Base-by-base conservation (phyloP, 257 asterid genomes). In the Fraxinus anomala region DNA sequence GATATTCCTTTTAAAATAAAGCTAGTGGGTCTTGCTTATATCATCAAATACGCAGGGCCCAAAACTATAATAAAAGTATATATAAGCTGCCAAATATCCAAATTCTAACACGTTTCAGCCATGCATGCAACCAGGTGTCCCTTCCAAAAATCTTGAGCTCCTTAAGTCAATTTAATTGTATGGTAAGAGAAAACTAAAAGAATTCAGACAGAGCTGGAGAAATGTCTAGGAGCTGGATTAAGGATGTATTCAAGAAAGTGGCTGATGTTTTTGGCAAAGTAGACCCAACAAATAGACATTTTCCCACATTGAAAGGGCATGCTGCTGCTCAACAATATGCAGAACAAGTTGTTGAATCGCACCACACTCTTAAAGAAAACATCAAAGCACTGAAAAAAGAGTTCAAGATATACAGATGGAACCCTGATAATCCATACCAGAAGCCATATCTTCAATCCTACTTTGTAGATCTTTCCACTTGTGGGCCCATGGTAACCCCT, bases 341-440 rank as follows among this genome's bases (percentile, higher is more conserved):
- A 0, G 75, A 83, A 44, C 79, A 87, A 84, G 88, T 72, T 1
- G 84, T 83, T 3, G 88, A 81, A 30, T 77, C 89, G 1, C 80
- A 85, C 5, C 68, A 71, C 14, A 44, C 78, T 26, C 77, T 88
- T 59, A 78, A 80, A 36, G 67, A 26, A 1, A 74, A 36, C 0
- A 59, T 44, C 39, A 42, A 13, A 12, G 74, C 7, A 10, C 6
- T 61, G 65, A 82, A 10, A 31, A 90, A 92, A 79, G 97, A 93
- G 74, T 91, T 92, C 88, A 87, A 80, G 86, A 89, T 91, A 42
- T 93, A 93, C 59, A 75, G 97, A 21, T 92, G 97, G 96, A 86
- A 84, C 82, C 97, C 96, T 0, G 79, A 87, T 76, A 24, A 73
- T 39, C 94, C 96, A 6, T 61, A 80, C 68, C 86, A 77, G 11